Conservation (phyloP, 306 rosid genomes). For the Ormosia emarginata region DNA sequence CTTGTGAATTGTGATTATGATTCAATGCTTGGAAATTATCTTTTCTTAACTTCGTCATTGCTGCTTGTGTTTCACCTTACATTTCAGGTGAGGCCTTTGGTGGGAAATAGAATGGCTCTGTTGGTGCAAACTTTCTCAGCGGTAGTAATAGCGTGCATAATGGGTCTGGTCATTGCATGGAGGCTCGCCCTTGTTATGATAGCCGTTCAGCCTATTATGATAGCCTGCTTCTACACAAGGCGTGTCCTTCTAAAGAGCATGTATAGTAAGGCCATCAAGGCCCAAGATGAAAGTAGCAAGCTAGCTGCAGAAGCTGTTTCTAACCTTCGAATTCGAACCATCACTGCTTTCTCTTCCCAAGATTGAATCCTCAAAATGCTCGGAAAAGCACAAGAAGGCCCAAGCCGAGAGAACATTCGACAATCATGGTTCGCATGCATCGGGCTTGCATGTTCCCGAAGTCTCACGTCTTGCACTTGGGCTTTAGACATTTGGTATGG, state of each 20-base stretch:
- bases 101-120: constrained; percentile 79
- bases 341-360: constrained; percentile 88
- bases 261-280: constrained; percentile 56
- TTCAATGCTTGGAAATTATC: not conserved
- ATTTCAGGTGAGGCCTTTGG: constrained; percentile 74
- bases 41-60: not conserved
- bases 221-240: constrained; percentile 64
- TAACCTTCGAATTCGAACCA: constrained; percentile 68
- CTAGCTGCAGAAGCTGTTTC: constrained; percentile 93
- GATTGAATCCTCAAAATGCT: constrained; percentile 73
- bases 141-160: constrained; percentile 61
- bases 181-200: constrained; percentile 75
- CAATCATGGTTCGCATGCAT: constrained; percentile 87
- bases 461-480: constrained; percentile 54
- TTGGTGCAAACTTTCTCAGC: constrained; percentile 76
- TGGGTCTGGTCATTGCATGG: constrained; percentile 84
- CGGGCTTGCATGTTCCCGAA: constrained; percentile 68
- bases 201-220: constrained; percentile 71
- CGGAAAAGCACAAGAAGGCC: constrained; percentile 69
- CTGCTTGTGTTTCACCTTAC: not conserved
- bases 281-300: constrained; percentile 74
- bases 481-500: constrained; percentile 90
- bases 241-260: constrained; percentile 63
- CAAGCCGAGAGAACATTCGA: constrained; percentile 50
- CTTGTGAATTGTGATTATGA: not conserved